A percentile compares a stretch with the other conserved stretches of the same genome.
phyloP scores from a whole-genome alignment of 176 grass and related monocot species.

The Triticum turgidum region DNA sequence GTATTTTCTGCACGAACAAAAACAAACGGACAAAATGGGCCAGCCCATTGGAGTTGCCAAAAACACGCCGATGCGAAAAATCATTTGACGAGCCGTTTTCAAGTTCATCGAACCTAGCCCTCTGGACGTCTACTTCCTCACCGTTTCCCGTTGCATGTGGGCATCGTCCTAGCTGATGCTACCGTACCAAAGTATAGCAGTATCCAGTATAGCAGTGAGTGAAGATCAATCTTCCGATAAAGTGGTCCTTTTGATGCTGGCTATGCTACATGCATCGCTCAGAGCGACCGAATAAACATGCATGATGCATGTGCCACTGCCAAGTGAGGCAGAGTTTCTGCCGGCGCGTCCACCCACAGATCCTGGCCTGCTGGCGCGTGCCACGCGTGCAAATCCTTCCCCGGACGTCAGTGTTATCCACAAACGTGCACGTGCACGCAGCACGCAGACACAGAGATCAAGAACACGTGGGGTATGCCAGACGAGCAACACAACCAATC shows the following conservation, averaged over 20 bases:
- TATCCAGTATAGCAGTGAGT: neutral
- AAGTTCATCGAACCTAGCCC: neutral
- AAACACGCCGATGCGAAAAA: neutral
- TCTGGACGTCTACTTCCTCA: neutral
- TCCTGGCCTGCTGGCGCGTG: too few relatives aligned
- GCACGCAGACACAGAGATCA: neutral
- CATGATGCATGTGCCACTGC: neutral
- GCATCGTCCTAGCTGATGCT: neutral
- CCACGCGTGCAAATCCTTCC: conserved; percentile 13
- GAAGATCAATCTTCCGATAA: neutral
- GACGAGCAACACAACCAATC: neutral
- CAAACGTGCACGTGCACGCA: conserved; percentile 6
- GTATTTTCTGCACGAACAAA: too few relatives aligned
- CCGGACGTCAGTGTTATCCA: conserved; percentile 17
- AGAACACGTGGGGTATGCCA: conserved; percentile 5
- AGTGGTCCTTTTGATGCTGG: neutral
- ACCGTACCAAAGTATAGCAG: neutral
- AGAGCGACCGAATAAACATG: neutral
- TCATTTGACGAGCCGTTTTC: neutral
- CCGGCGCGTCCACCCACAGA: neutral
- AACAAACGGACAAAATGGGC: too few relatives aligned
- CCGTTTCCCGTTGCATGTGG: neutral
- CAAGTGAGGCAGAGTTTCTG: neutral
- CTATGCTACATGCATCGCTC: neutral
- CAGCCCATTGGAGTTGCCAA: too few relatives aligned